Evolutionary conservation across 192 early-diverging fungal genomes (phyloP).

Genomic region (Rhizophagus sp.): DNA sequence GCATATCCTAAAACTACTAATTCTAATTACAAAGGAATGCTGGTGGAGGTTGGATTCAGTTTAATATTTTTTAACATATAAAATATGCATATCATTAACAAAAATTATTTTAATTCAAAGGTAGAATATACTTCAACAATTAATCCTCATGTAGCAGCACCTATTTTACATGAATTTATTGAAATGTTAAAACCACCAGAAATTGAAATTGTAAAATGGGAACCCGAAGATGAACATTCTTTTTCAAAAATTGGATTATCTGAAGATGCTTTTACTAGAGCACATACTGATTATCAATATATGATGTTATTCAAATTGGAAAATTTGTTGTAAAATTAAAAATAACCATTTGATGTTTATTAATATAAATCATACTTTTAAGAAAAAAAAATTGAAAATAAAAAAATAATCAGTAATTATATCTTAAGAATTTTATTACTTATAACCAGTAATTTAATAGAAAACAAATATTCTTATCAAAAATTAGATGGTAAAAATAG

Average conservation of each 20-base stretch:
- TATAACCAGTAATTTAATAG: too few relatives aligned
- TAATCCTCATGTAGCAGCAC: conserved; percentile 3
- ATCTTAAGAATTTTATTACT: too few relatives aligned
- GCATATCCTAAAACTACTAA: neutral
- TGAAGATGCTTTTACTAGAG: conserved; percentile 13
- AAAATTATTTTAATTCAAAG: neutral
- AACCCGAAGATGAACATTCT: neutral
- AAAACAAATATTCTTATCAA: too few relatives aligned
- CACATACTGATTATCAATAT: conserved; percentile 20
- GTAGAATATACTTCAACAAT: conserved; percentile 15
- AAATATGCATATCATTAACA: neutral
- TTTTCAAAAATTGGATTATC: conserved; percentile 25
- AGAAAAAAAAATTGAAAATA: too few relatives aligned
- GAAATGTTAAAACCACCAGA: conserved; percentile 5
- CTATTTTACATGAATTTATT: conserved; percentile 18
- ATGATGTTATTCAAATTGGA: conserved; percentile 15
- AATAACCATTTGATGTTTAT: too few relatives aligned
- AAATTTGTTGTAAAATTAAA: neutral
- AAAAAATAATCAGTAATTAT: too few relatives aligned
- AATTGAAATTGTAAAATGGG: neutral
- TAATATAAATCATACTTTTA: too few relatives aligned
- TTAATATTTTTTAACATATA: neutral
- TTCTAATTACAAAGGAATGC: neutral
- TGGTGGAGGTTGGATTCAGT: conserved; percentile 4
- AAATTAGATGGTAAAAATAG: too few relatives aligned